Evolutionary conservation across 2,329 filamentous ascomycete species (phyloP), one percentile per base, ranked within the genome.

Genomic region (Neonectria magnoliae): DNA sequence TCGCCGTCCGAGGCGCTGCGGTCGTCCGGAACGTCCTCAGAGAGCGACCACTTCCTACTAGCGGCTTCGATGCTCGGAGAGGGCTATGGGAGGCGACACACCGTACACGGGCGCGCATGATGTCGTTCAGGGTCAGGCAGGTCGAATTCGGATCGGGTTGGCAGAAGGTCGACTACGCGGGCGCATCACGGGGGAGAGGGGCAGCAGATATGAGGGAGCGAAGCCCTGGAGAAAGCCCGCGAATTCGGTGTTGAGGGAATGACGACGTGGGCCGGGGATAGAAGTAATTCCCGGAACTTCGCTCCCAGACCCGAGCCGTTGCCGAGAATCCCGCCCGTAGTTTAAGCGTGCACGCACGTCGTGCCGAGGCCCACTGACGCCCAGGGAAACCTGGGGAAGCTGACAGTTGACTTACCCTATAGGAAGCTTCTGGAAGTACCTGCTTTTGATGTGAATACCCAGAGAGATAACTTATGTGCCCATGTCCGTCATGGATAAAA

Each of bases 201-300:
- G 44, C 29, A 59, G n/a, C 33, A 36, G 16, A 47, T 63, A 52
- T 53, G 62, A 60, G 61, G 57, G 54, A 57, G 41, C 59, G 29
- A 63, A 58, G 31, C 55, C 69, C 57, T 68, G 65, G 66, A 67
- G 64, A 68, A 65, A 68, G 56, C 62, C 68, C 68, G 70, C 70
- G 64, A 73, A 68, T 64, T 70, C 65, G 71, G 69, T 59, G 61
- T 74, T 69, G 62, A 66, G 70, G 59, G 61, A 58, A 74, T 66
- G 70, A 71, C 65, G 57, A 50, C 64, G 71, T 72, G 72, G 72
- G 69, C 63, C 69, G 72, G 72, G 59, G 56, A 69, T 70, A 74
- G 64, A 74, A 70, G 64, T 73, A 66, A 69, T 66, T 44, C 65
- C 72, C 71, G 72, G 67, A 41, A 57, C 48, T 57, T 62, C 60